These are phyloP conservation scores for Backusella mclennaniae DNA, from an alignment of 192 early-diverging fungal species.

Conservation along the genomic window DNA sequence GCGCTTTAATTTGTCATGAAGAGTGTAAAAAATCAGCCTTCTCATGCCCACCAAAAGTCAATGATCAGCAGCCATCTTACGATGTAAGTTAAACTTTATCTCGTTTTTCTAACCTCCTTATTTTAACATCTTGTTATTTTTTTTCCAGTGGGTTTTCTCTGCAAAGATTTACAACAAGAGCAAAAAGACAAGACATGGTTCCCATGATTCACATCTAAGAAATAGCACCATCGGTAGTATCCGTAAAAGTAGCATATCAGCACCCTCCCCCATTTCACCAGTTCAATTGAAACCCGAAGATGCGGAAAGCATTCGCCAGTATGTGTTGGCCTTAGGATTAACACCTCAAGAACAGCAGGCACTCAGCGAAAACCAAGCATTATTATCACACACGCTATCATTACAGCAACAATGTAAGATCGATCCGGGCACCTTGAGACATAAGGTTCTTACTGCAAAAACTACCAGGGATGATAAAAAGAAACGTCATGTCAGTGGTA, in stretches of 20 bases:
- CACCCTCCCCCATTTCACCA: background rate
- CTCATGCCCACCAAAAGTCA: constrained; percentile 35
- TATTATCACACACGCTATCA: constrained; percentile 23
- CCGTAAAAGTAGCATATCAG: constrained; percentile 7
- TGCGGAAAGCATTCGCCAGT: constrained; percentile 26
- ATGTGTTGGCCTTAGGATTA: constrained; percentile 18
- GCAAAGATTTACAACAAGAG: constrained; percentile 32
- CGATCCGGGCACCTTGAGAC: constrained; percentile 11
- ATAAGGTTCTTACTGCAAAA: constrained; percentile 2
- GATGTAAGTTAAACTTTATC: constrained; percentile 21
- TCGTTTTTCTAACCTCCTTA: background rate
- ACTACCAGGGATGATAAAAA: background rate
- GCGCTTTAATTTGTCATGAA: constrained; percentile 39
- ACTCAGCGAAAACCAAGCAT: constrained; percentile 19
- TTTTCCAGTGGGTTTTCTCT: constrained; percentile 34
- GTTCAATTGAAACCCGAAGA: constrained; percentile 17
- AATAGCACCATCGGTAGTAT: background rate
- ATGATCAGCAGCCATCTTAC: constrained; percentile 37
- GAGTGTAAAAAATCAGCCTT: constrained; percentile 32
- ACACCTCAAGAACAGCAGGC: constrained; percentile 30
- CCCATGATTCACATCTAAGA: background rate
- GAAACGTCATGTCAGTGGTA: background rate
- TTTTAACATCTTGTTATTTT: background rate
- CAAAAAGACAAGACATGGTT: background rate
- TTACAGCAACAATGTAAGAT: constrained; percentile 9